A percentile compares a stretch with the other conserved stretches of the same genome.
Evolutionary conservation across 305 asterid species (phyloP).

Genomic region (Solanum hybrid): DNA sequence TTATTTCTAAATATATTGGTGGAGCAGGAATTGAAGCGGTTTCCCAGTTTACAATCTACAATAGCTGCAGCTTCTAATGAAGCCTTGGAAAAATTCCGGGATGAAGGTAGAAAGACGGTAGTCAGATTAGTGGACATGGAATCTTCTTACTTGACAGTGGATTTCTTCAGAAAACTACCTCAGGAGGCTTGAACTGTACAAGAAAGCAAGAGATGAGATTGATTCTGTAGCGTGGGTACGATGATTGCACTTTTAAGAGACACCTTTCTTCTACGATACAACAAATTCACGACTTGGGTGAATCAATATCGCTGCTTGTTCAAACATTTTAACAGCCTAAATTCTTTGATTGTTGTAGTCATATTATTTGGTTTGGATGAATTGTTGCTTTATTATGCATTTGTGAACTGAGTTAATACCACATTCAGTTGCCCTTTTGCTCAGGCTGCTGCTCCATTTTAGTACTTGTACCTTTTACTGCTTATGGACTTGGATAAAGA

Average conservation of each 20-base stretch:
- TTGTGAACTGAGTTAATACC: not conserved
- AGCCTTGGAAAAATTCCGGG: constrained; percentile 82
- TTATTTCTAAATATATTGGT: constrained; percentile 1
- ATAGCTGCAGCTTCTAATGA: constrained; percentile 81
- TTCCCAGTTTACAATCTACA: constrained; percentile 71
- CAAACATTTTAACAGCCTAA: not conserved
- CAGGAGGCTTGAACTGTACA: constrained; percentile 83
- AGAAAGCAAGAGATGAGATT: constrained; percentile 88
- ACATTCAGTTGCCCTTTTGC: not conserved
- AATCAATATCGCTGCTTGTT: not conserved
- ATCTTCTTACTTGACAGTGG: constrained; percentile 81
- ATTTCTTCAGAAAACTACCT: constrained; percentile 86
- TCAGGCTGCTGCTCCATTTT: not conserved
- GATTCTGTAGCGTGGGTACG: constrained; percentile 90
- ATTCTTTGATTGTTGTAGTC: not conserved
- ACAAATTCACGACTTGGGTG: constrained; percentile 1
- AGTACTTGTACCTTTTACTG: not conserved
- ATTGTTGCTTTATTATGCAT: not conserved
- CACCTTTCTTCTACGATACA: not conserved
- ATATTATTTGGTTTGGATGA: not conserved
- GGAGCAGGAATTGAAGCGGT: constrained; percentile 73
- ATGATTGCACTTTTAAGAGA: constrained; percentile 12
- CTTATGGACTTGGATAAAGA: not conserved
- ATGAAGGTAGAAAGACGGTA: constrained; percentile 72
- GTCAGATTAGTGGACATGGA: constrained; percentile 93